phyloP scores from a whole-genome alignment of 805 yeast genomes.

The Clavispora asparagi region DNA sequence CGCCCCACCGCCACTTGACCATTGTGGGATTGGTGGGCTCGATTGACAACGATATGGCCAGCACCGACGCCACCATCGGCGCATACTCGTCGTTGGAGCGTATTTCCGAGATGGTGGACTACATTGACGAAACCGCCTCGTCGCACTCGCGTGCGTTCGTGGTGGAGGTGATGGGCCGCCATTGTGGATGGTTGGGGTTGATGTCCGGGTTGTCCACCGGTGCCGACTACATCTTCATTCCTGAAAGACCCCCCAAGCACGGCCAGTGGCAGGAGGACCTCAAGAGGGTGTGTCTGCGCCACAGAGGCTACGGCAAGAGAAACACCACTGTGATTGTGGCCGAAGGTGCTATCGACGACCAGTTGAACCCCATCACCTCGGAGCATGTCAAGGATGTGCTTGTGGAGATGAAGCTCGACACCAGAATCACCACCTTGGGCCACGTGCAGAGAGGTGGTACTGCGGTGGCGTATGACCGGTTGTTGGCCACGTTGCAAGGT shows the following conservation, averaged over 20 bases:
- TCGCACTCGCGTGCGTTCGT: slow-evolving; percentile 98
- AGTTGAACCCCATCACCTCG: slow-evolving; percentile 75
- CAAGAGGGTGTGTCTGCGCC: slow-evolving; percentile 68
- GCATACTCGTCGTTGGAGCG: slow-evolving; percentile 91
- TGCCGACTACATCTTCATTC: slow-evolving; percentile 91
- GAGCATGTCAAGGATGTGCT: slow-evolving; percentile 78
- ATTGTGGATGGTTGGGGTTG: slow-evolving; percentile 97
- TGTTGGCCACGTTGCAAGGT: slow-evolving; percentile 92
- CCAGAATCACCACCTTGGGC: slow-evolving; percentile 91
- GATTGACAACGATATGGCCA: slow-evolving; percentile 96
- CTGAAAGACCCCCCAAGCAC: slow-evolving; percentile 83
- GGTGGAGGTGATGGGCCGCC: slow-evolving; percentile 98
- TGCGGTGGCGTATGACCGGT: slow-evolving; percentile 91
- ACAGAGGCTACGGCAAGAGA: slow-evolving; percentile 83
- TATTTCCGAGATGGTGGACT: slow-evolving; percentile 90
- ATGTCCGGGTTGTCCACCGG: slow-evolving; percentile 97
- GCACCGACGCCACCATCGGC: slow-evolving; percentile 95
- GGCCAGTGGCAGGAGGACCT: slow-evolving; percentile 77
- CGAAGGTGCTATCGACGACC: slow-evolving; percentile 90
- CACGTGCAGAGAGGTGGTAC: slow-evolving; percentile 99
- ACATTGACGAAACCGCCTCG: slow-evolving; percentile 95
- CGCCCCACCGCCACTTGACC: slow-evolving; percentile 64
- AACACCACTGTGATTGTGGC: slow-evolving; percentile 96
- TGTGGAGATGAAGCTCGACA: slow-evolving; percentile 82
- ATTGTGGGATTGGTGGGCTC: slow-evolving; percentile 96